Conservation (phyloP, 768 basidiomycete genomes). For the Tricholoma bakamatsutake region DNA sequence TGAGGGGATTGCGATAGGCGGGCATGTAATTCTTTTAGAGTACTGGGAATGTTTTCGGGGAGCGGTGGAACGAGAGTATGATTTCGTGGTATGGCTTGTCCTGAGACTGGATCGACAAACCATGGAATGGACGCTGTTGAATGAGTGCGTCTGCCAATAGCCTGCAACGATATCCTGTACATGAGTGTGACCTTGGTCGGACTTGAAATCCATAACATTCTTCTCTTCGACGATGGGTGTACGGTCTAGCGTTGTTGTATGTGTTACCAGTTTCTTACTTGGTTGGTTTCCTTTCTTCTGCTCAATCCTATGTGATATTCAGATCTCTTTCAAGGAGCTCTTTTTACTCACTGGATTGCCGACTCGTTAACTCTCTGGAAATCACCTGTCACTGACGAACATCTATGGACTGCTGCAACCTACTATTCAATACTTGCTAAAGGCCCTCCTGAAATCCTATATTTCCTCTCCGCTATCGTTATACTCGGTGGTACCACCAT, state of each 20-base stretch:
- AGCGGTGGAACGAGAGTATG: conserved; percentile 29
- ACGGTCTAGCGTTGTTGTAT: conserved; percentile 69
- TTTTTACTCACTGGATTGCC: conserved; percentile 92
- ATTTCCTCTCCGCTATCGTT: conserved; percentile 51
- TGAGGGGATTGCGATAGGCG: conserved; percentile 58
- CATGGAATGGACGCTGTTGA: conserved; percentile 37
- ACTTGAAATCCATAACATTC: neutral
- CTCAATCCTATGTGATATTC: neutral
- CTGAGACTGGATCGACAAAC: conserved; percentile 54
- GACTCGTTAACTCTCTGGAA: conserved; percentile 89
- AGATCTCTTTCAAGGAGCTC: conserved; percentile 42
- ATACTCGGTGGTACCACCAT: conserved; percentile 59
- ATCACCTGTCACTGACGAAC: conserved; percentile 78
- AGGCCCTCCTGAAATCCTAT: conserved; percentile 50
- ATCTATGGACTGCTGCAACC: conserved; percentile 75
- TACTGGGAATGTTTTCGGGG: conserved; percentile 47
- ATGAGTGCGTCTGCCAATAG: neutral
- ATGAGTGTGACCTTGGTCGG: conserved; percentile 8
- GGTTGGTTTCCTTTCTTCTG: conserved; percentile 36
- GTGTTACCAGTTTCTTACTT: conserved; percentile 73
- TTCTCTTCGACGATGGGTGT: conserved; percentile 47
- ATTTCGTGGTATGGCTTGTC: conserved; percentile 15
- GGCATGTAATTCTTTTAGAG: conserved; percentile 50
- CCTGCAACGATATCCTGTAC: conserved; percentile 10
- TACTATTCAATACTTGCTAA: conserved; percentile 79